A percentile compares a stretch with the other conserved stretches of the same genome.
phyloP scores from a whole-genome alignment of 441 rosid genomes.

The Populus hybrid region DNA sequence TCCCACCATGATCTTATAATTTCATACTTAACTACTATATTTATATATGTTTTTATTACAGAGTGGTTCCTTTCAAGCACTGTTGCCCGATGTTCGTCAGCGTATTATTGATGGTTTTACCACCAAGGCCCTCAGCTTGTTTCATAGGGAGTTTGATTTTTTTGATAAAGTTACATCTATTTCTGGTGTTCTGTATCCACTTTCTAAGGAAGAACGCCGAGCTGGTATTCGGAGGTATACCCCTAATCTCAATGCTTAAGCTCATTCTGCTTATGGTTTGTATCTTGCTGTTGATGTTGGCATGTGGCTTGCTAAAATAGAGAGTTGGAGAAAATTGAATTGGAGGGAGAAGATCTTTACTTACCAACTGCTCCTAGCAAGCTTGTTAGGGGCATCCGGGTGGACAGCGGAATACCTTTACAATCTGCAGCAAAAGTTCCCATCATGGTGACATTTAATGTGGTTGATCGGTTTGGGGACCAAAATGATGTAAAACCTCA shows the following conservation, averaged over 20 bases:
- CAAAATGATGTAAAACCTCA: slow-evolving; percentile 65
- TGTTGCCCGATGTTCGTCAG: slow-evolving; percentile 78
- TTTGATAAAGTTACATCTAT: slow-evolving; percentile 93
- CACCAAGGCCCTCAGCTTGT: slow-evolving; percentile 72
- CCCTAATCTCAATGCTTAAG: slow-evolving; percentile 13
- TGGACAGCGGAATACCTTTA: slow-evolving; percentile 97
- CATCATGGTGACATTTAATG: slow-evolving; percentile 91
- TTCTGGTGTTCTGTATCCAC: slow-evolving; percentile 72
- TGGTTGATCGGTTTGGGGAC: slow-evolving; percentile 79
- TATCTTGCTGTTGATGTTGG: slow-evolving; percentile 21
- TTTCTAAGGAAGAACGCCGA: slow-evolving; percentile 95
- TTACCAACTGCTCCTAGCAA: slow-evolving; percentile 88
- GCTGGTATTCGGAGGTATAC: slow-evolving; percentile 88
- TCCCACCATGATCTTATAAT: not conserved
- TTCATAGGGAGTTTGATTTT: slow-evolving; percentile 89
- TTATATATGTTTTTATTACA: slow-evolving; percentile 37
- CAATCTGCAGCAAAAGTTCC: slow-evolving; percentile 99
- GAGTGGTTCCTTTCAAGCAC: slow-evolving; percentile 68
- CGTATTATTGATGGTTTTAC: slow-evolving; percentile 82
- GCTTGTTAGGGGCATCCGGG: slow-evolving; percentile 84
- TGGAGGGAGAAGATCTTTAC: slow-evolving; percentile 90
- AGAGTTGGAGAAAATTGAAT: slow-evolving; percentile 89
- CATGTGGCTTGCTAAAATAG: slow-evolving; percentile 37
- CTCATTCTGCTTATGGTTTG: slow-evolving; percentile 9
- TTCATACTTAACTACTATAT: slow-evolving; percentile 19